Evolutionary conservation across 1,139 yeast species (phyloP).

Genomic region (Debaryomyces nepalensis): DNA sequence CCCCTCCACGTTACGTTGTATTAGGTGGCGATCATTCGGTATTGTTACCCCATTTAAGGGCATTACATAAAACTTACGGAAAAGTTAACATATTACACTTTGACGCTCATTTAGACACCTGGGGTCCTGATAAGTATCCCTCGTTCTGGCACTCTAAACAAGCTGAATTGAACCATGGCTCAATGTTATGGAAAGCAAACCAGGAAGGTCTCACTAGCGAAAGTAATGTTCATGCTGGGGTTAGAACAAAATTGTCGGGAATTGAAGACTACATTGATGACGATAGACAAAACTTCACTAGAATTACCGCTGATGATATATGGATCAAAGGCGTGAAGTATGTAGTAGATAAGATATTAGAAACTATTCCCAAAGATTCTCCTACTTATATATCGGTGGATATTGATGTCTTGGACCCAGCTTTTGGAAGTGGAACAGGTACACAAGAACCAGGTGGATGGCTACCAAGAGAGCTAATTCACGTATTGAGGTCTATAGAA

Average conservation of each 20-base stretch:
- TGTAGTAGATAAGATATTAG: conserved; percentile 55
- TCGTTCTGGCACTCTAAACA: conserved; percentile 72
- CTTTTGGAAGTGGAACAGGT: conserved; percentile 81
- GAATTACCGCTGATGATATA: conserved; percentile 72
- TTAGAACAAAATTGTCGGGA: conserved; percentile 71
- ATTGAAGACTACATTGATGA: conserved; percentile 68
- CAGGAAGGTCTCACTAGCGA: conserved; percentile 65
- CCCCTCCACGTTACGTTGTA: conserved; percentile 66
- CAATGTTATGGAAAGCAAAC: conserved; percentile 80
- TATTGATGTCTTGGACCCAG: conserved; percentile 82
- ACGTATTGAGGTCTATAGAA: conserved; percentile 62
- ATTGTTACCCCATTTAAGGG: conserved; percentile 69
- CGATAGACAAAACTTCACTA: conserved; percentile 61
- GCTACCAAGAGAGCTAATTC: conserved; percentile 73
- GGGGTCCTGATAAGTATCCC: conserved; percentile 72
- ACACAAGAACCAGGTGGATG: conserved; percentile 86
- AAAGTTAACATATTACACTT: conserved; percentile 72
- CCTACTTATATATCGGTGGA: conserved; percentile 78
- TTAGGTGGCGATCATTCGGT: conserved; percentile 83
- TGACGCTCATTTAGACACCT: conserved; percentile 80
- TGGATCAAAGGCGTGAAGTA: conserved; percentile 63
- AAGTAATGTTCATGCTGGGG: conserved; percentile 70
- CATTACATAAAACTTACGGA: conserved; percentile 62
- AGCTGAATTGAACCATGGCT: conserved; percentile 72
- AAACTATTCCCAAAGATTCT: conserved; percentile 53